These are phyloP conservation scores for Haematococcus sp. DNA, from an alignment of 139 green algal genomes.

Conservation along the genomic window DNA sequence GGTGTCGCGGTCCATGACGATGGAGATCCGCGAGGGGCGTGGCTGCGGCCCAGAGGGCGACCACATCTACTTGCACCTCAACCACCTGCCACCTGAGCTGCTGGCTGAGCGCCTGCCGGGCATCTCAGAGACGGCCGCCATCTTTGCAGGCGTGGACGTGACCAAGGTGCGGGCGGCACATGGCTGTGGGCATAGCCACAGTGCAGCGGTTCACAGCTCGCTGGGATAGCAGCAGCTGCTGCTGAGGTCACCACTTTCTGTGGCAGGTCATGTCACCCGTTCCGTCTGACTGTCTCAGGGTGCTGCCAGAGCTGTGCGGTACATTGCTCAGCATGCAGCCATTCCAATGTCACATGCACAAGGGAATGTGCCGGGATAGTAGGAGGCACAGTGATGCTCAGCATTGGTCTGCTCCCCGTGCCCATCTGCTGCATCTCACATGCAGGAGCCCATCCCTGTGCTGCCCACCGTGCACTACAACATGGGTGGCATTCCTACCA, in stretches of 20 bases:
- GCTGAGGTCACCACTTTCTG: too few relatives aligned
- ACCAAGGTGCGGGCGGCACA: constrained; percentile 75
- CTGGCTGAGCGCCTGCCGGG: constrained; percentile 93
- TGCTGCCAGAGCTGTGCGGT: too few relatives aligned
- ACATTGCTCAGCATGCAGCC: too few relatives aligned
- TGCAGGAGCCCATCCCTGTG: constrained; percentile 92
- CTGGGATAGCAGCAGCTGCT: too few relatives aligned
- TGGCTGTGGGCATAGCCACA: too few relatives aligned
- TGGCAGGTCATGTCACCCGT: too few relatives aligned
- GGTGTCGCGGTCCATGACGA: constrained; percentile 91
- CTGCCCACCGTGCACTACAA: constrained; percentile 99
- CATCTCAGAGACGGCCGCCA: constrained; percentile 97
- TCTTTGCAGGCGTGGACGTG: constrained; percentile 97
- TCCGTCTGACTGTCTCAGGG: too few relatives aligned
- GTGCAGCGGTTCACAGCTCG: too few relatives aligned
- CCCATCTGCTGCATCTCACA: not conserved
- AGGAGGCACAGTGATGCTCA: too few relatives aligned
- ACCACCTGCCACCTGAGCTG: constrained; percentile 94
- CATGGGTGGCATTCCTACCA: constrained; percentile 98
- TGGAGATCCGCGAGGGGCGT: constrained; percentile 92
- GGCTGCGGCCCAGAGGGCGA: constrained; percentile 81
- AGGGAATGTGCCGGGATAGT: too few relatives aligned
- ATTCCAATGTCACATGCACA: too few relatives aligned
- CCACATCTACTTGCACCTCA: constrained; percentile 99
- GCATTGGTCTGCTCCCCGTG: too few relatives aligned